Evolutionary conservation across 2,329 filamentous ascomycete species (phyloP), one percentile per base, ranked within the genome.

Genomic region (Orbilia oligospora): DNA sequence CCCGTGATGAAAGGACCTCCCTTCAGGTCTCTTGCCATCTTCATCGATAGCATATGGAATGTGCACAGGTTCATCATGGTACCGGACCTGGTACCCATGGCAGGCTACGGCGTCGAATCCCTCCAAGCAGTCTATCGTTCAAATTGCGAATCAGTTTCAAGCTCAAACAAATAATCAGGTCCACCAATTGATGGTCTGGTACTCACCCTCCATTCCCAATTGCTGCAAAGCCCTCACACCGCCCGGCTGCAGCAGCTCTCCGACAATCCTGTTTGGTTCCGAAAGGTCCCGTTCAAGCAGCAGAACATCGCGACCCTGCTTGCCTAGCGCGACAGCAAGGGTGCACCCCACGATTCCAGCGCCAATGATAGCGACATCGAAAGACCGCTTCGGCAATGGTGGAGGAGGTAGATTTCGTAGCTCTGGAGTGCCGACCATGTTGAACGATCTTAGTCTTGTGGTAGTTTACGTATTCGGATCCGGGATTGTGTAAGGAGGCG

Each of bases 241-340:
- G 64, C 96, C 96, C 0, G 96, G 96, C 85, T 99, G 96, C 82
- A 99, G 87, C 80, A 99, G 86, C 86, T 99, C 96, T 82, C 96
- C 96, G 58, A 99, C 94, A 81, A 99, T 99, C 80, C 96, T 91
- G 86, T 98, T 92, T 20, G 96, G 96, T 86, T 98, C 92, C 85
- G 93, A 93, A 85, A 98, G 87, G 85, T 90, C 97, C 82, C 90
- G 89, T 86, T 99, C 96, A 64, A 99, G 89, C 65, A 99, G 87
- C 27, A 98, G 88, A 27, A 99, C 94, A 84, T 92, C 97, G 80
- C 96, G 90, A 68, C 94, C 94, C 86, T 98, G 96, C 82, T 92
- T 91, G 76, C 92, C 94, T 55, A 98, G 88, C 22, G 95, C 90
- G 80, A 91, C 92, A 18, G 96, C 95, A 22, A 94, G 87, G 20